Conservation (phyloP, 768 basidiomycete genomes). For the Termitomyces sp. region DNA sequence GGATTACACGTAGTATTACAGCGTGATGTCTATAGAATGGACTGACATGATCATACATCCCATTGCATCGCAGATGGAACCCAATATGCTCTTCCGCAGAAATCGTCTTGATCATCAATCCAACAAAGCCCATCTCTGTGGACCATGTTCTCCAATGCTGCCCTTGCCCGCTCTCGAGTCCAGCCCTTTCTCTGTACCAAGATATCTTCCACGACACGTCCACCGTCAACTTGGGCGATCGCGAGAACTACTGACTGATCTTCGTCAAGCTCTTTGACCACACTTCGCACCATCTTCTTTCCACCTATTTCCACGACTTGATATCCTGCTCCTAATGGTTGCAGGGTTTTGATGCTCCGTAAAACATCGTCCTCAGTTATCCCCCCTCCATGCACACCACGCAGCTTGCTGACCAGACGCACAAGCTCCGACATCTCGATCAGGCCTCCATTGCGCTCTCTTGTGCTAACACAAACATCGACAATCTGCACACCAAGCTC, state of each 20-base stretch:
- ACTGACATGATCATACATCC: slow-evolving; percentile 48
- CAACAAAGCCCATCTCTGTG: slow-evolving; percentile 90
- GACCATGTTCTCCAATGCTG: slow-evolving; percentile 87
- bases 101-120: slow-evolving; percentile 87
- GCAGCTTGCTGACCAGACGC: slow-evolving; percentile 70
- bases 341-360: slow-evolving; percentile 81
- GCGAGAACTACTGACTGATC: slow-evolving; percentile 86
- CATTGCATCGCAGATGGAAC: slow-evolving; percentile 85
- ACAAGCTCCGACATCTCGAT: slow-evolving; percentile 88
- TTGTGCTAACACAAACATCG: slow-evolving; percentile 84
- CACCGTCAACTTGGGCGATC: slow-evolving; percentile 64
- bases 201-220: slow-evolving; percentile 64
- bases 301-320: slow-evolving; percentile 76
- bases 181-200: slow-evolving; percentile 68
- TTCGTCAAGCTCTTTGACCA: slow-evolving; percentile 87
- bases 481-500: slow-evolving; percentile 96
- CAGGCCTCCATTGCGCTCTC: slow-evolving; percentile 89
- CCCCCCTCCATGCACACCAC: slow-evolving; percentile 63
- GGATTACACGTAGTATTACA: background rate
- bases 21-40: slow-evolving; percentile 2
- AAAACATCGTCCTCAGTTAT: slow-evolving; percentile 86
- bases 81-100: slow-evolving; percentile 74
- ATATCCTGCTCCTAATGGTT: slow-evolving; percentile 91
- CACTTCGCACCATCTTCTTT: slow-evolving; percentile 79
- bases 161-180: slow-evolving; percentile 72